Conservation (phyloP, 2,329 filamentous ascomycete species). For the Clonostachys solani region DNA sequence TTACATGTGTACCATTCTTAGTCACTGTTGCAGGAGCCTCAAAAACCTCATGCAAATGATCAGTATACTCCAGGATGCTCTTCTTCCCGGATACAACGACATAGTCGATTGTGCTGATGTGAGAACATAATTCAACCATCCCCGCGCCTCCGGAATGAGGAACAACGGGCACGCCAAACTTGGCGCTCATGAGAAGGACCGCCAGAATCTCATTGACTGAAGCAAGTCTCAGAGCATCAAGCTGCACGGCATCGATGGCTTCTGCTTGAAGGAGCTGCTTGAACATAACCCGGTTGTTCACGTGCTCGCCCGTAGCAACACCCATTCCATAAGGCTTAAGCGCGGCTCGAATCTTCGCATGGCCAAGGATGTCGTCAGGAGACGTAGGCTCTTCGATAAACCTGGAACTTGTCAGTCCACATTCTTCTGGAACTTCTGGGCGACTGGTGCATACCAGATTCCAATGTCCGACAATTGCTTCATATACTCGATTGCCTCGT, state of each 20-base stretch:
- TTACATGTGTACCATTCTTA: no score
- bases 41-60: conserved; percentile 73
- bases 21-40: no score
- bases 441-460: no score
- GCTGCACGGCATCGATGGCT: conserved; percentile 84
- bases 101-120: conserved; percentile 89
- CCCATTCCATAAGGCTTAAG: conserved; percentile 71
- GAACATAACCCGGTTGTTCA: conserved; percentile 90
- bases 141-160: conserved; percentile 88
- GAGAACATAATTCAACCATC: conserved; percentile 89
- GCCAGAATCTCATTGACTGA: conserved; percentile 90
- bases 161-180: conserved; percentile 76
- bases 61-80: conserved; percentile 84
- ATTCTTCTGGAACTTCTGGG: no score
- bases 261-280: conserved; percentile 81
- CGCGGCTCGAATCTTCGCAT: conserved; percentile 79
- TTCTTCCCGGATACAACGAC: conserved; percentile 81
- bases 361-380: conserved; percentile 84
- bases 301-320: conserved; percentile 91
- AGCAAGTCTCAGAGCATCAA: conserved; percentile 85
- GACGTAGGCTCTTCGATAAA: conserved; percentile 94
- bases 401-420: conserved; percentile 70
- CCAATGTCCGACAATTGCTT: conserved; percentile 69
- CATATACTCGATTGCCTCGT: conserved; percentile 87
- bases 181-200: conserved; percentile 81